Evolutionary conservation across 2,329 filamentous ascomycete genomes (phyloP).

Genomic region (Hirsutella rhossiliensis): DNA sequence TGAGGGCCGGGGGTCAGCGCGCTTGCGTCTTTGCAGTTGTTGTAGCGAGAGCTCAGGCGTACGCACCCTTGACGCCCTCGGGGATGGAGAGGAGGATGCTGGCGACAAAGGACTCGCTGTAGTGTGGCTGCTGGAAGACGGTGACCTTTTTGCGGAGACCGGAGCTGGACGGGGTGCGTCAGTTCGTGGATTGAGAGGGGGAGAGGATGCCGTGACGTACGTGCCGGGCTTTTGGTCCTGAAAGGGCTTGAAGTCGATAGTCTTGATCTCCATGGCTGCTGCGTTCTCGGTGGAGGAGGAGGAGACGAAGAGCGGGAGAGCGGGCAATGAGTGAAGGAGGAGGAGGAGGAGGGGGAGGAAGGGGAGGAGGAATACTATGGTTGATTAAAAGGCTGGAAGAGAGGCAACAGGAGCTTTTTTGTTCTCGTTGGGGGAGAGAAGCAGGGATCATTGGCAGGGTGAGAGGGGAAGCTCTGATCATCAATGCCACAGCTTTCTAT

Average conservation of each 20-base stretch:
- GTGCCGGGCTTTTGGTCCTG: conserved; percentile 98
- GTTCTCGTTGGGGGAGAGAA: no score
- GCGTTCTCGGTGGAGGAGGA: neutral
- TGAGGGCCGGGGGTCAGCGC: neutral
- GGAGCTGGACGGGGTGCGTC: conserved; percentile 46
- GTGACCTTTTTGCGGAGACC: conserved; percentile 98
- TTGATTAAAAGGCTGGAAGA: no score
- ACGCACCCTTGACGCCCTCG: conserved; percentile 80
- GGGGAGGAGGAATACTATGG: no score
- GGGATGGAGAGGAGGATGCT: conserved; percentile 94
- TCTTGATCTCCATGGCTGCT: conserved; percentile 56
- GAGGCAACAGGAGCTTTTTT: no score
- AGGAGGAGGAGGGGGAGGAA: no score
- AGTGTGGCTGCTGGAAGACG: conserved; percentile 89
- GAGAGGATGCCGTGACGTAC: conserved; percentile 61
- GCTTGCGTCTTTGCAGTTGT: neutral
- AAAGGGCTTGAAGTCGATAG: conserved; percentile 74
- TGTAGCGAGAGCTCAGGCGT: no score
- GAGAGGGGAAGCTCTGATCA: no score
- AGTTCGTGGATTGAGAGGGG: conserved; percentile 3
- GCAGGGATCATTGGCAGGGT: no score
- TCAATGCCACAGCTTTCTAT: no score
- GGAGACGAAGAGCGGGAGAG: no score
- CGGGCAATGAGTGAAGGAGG: no score
- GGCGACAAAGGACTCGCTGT: conserved; percentile 90